Base-by-base conservation (phyloP, 208 protist genomes). In the Leptomonas pyrrhocoris region DNA sequence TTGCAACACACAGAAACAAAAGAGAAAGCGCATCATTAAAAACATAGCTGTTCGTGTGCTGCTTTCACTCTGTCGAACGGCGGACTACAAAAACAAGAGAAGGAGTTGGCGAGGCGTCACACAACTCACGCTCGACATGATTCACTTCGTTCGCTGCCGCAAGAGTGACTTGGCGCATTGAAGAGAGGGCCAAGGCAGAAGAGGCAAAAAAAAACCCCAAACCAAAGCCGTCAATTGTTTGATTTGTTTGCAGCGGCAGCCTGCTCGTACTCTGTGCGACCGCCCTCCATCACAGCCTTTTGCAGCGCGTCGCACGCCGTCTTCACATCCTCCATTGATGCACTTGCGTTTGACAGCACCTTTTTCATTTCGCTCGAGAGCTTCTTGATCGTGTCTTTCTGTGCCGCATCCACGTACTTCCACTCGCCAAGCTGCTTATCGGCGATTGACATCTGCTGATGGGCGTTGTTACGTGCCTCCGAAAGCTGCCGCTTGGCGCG, bases 391-490 rank as follows among this genome's bases (percentile, higher is more conserved):
- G 75, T 85, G 65, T 95, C 76, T 83, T 94, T 94, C 71, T 90
- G 68, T 31, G 68, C 81, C 31, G 85, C 90, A 30, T 62, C 69
- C 74, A 96, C 86, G 79, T 97, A 73, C 87, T 94, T 96, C 87
- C 87, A 93, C 71, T 96, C 88, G 31, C 67, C 67, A 15, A 97
- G 74, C 68, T 87, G 76, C 66, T 89, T 83, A 79, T 97, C 91
- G 19, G 86, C 87, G 6, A 68, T 86, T 53, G 69, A 68, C 40
- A 94, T 50, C 59, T 89, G 77, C n/a, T 74, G 68, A 31, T 97
- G 89, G 19, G 90, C 90, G 46, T 87, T 89, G 82, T 96, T 97
- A 60, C 92, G 91, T 48, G 69, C 81, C 75, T 97, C 94, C 31
- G 85, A 82, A 7, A 91, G 62, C 77, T 90, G 73, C 19, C 84